Conservation (phyloP, 306 rosid genomes). For the Pterocarpus macrocarpus region DNA sequence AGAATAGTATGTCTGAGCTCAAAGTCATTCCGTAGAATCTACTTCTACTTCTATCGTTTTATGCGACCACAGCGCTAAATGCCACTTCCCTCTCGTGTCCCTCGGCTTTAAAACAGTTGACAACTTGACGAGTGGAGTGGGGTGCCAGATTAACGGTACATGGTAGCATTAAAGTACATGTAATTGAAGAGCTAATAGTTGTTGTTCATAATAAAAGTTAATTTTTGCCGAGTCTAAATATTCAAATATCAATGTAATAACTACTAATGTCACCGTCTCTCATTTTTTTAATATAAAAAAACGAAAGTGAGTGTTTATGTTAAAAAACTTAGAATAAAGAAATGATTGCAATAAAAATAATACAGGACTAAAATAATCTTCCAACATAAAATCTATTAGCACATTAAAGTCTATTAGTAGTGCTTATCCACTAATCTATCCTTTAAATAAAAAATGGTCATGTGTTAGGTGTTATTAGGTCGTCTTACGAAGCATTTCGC, state of each 20-base stretch:
- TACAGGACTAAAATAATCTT: background rate
- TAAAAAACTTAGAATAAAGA: no score
- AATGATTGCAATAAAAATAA: background rate
- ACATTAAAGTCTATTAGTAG: background rate
- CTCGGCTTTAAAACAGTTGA: background rate
- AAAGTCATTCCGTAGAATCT: background rate
- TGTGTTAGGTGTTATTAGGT: background rate
- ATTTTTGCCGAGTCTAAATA: background rate
- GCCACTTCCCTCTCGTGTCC: background rate
- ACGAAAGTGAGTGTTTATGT: no score
- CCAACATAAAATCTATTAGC: background rate
- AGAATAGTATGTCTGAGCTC: background rate
- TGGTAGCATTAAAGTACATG: background rate
- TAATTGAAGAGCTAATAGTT: background rate
- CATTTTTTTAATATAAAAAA: no score
- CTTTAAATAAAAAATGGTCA: constrained; percentile 10
- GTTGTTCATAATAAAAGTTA: background rate
- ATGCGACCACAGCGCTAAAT: background rate
- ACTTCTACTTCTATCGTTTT: background rate
- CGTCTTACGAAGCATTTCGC: background rate
- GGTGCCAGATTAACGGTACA: background rate
- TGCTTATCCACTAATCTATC: constrained; percentile 30
- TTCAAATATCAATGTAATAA: no score
- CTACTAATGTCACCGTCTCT: no score
- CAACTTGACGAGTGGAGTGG: background rate